phyloP scores from a whole-genome alignment of 108 stramenopile genomes.

The Fragilariopsis cylindrus region DNA sequence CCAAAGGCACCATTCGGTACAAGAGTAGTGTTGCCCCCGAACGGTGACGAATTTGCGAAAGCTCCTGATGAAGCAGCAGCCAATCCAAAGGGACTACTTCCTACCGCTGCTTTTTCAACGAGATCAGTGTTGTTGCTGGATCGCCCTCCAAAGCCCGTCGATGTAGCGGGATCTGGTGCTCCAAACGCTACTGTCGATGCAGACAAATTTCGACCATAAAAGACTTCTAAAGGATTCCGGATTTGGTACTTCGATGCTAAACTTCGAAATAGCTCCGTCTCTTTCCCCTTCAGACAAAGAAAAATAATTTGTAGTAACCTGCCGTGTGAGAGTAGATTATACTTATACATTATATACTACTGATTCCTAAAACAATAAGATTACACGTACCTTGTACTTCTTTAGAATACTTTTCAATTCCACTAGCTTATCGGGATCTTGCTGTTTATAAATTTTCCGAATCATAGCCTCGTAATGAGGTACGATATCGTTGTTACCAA shows the following conservation, averaged over 20 bases:
- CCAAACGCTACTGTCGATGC: conserved; percentile 41
- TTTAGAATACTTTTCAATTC: not conserved
- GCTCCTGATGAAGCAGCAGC: conserved; percentile 42
- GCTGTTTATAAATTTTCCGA: not conserved
- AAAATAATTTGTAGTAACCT: not conserved
- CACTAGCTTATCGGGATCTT: not conserved
- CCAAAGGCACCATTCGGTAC: conserved; percentile 42
- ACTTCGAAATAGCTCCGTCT: not conserved
- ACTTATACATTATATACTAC: not conserved
- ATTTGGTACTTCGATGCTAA: not conserved
- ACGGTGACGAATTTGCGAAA: conserved; percentile 41
- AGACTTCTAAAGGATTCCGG: not conserved
- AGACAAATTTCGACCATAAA: not conserved
- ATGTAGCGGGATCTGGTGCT: conserved; percentile 30
- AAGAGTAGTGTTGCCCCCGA: conserved; percentile 56
- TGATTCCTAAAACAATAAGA: not conserved
- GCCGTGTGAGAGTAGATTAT: not conserved
- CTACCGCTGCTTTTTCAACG: conserved; percentile 10
- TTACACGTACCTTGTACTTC: not conserved
- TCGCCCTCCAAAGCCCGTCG: too few species aligned
- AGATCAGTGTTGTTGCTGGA: too few species aligned
- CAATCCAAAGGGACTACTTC: conserved; percentile 36
- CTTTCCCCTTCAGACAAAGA: not conserved
- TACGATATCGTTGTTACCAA: not conserved
- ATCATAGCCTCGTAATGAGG: conserved; percentile 1